A percentile compares a stretch with the other conserved stretches of the same genome.
These are phyloP conservation scores for Neonectria neomacrospora DNA, from an alignment of 2,329 filamentous ascomycete genomes.

Conservation along the genomic window DNA sequence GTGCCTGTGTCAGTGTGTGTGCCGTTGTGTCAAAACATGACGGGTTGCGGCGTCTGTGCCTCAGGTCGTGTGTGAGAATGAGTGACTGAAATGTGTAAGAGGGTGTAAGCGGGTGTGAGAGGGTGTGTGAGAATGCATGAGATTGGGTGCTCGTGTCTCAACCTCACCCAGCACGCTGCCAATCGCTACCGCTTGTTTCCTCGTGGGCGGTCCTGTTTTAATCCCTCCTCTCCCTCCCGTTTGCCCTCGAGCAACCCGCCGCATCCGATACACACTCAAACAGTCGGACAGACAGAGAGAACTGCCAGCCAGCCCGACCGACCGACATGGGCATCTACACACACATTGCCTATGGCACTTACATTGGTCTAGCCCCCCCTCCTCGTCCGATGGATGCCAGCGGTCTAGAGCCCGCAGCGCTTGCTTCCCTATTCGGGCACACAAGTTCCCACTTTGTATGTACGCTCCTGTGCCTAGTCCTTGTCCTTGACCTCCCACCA, in stretches of 20 bases:
- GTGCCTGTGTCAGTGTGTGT: slow-evolving; percentile 4
- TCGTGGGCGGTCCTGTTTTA: slow-evolving; percentile 12
- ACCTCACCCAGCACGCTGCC: slow-evolving; percentile 1
- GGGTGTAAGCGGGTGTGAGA: slow-evolving; percentile 5
- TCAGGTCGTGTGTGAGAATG: slow-evolving; percentile 21
- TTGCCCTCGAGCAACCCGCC: slow-evolving; percentile 20
- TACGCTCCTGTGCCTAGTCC: background rate
- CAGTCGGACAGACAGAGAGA: background rate
- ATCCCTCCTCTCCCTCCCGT: slow-evolving; percentile 18
- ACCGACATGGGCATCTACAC: slow-evolving; percentile 16
- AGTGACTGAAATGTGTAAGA: background rate
- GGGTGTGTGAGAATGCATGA: slow-evolving; percentile 15
- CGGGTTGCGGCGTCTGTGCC: slow-evolving; percentile 26
- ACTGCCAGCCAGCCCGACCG: background rate
- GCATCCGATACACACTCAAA: slow-evolving; percentile 25
- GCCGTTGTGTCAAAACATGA: background rate
- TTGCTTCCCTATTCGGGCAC: slow-evolving; percentile 18
- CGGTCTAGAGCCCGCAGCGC: slow-evolving; percentile 10
- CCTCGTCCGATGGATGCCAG: slow-evolving; percentile 19
- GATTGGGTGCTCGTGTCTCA: slow-evolving; percentile 21
- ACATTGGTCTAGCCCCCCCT: slow-evolving; percentile 15
- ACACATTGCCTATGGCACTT: slow-evolving; percentile 17
- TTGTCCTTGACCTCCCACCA: slow-evolving; percentile 6
- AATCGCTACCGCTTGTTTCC: slow-evolving; percentile 14
- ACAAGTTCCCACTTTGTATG: slow-evolving; percentile 6